Base-by-base conservation (phyloP, 352 stramenopile genomes). In the Phytophthora tentaculata region DNA sequence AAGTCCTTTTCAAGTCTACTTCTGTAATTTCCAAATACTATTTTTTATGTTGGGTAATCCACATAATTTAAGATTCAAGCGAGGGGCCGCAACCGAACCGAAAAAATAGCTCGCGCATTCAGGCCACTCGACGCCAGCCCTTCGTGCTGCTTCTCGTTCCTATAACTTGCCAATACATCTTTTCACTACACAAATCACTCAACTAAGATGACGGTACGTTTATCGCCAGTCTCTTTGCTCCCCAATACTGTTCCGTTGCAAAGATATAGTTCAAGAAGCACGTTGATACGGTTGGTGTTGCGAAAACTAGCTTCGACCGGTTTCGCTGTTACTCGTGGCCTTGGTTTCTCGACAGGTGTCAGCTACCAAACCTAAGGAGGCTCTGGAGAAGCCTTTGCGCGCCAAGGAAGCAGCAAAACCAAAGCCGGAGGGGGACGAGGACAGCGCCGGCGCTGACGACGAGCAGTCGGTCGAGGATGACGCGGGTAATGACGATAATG, bases 381-480 rank as follows among this genome's bases (percentile, higher is more conserved):
- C 19, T 39, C 0, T 22, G 22, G 57, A 51, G 26, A 72, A 64
- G 39, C 35, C 57, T 26, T 22, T 52, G 61, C 61, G 39, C 3
- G 22, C 28, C 26, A 73, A 77, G 37, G 64, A 73, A 16, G 54
- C 50, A n/a, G 52, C 56, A 60, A 76, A 35, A 73, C 71, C n/a
- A 63, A 77, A 6, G 61, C 79, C 19, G 72, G 66, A 55, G 41
- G 67, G 48, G 28, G 77, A 74, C 4, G 71, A 75, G 20, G 74
- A 69, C 13, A 76, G 71, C 47, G 56, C 57, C 5, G 63, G 56
- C 17, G 58, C 54, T 43, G 69, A 70, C 16, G 71, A 74, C 44
- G 77, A 75, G n/a, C 61, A 80, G 43, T 69, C 84, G 51, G 67
- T 66, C 41, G 67, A 84, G 2, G 71, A 80, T 3, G 77, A 78